Evolutionary conservation across 345 rosid genomes (phyloP), one percentile per base, ranked within the genome.

Genomic region (Gossypium turneri): DNA sequence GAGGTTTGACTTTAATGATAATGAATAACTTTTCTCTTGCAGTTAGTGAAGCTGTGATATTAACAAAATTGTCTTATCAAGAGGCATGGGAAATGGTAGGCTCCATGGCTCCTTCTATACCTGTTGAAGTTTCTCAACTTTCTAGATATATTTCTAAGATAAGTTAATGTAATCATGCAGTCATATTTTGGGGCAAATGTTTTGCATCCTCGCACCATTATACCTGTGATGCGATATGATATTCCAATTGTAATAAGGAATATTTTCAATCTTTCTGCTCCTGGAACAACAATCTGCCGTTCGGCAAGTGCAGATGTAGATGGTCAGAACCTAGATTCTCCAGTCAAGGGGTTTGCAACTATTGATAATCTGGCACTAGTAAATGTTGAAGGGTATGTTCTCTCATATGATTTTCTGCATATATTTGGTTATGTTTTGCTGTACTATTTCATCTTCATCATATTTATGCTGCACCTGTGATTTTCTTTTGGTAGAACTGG

Each of bases 41-140:
- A 96, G 99, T 96, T 83, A 89, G 91, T 75, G 98, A 96, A 83
- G 99, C 99, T 61, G 97, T 96, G 65, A 90, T 93, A 74, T 78
- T 96, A n/a, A 83, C 79, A 81, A 89, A 85, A 45, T 84, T 96
- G 75, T 92, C 98, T 77, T 96, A 96, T 82, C 99, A 96, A 85
- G 99, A 96, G 83, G 99, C 99, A 44, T 96, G 97, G 99, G 99
- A 96, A 89, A 93, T 96, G 99, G 98, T 96, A 84, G 88, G 59
- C 74, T 62, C 79, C 45, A 76, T 13, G 38, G 2, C 61, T 76
- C 73, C 78, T 83, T 51, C 76, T 55, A 62, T 76, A 44, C 29
- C 51, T 67, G 59, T 48, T 77, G 64, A 48, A 60, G 57, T 81
- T 76, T 38, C 47, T 64, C 73, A 29, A 71, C 45, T 64, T 41